Evolutionary conservation across 2,329 filamentous ascomycete species (phyloP).

Genomic region (Plenodomus tracheiphilus): DNA sequence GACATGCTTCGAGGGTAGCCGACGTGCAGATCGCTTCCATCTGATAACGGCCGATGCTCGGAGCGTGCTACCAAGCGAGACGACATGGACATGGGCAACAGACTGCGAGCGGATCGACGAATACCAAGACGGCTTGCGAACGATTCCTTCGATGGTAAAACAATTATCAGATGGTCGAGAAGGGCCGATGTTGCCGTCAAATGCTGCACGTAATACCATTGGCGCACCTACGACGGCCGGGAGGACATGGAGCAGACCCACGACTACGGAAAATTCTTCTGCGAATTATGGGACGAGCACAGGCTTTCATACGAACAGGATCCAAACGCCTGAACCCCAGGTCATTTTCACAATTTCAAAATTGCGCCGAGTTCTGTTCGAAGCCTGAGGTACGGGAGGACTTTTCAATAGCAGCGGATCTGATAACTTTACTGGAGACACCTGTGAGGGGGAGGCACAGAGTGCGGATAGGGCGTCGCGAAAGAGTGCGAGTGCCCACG

Average conservation of each 20-base stretch:
- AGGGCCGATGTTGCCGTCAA: not conserved
- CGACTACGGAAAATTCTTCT: not conserved
- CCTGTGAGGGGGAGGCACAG: slow-evolving; percentile 15
- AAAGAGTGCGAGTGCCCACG: not conserved
- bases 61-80: slow-evolving; percentile 5
- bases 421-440: slow-evolving; percentile 20
- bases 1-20: slow-evolving; percentile 16
- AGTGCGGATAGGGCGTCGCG: not conserved
- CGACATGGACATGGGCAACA: no score
- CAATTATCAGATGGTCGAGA: not conserved
- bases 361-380: no score
- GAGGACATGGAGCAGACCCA: not conserved
- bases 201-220: not conserved
- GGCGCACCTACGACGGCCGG: not conserved
- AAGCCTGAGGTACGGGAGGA: not conserved
- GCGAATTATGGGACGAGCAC: not conserved
- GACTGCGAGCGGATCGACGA: no score
- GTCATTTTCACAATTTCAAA: no score
- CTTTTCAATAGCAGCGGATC: slow-evolving; percentile 27
- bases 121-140: no score
- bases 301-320: not conserved
- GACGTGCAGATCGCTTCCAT: slow-evolving; percentile 23
- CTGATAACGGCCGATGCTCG: slow-evolving; percentile 39
- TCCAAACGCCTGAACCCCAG: not conserved
- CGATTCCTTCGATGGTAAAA: not conserved